Base-by-base conservation (phyloP, 352 stramenopile genomes). In the Phytophthora idaei region DNA sequence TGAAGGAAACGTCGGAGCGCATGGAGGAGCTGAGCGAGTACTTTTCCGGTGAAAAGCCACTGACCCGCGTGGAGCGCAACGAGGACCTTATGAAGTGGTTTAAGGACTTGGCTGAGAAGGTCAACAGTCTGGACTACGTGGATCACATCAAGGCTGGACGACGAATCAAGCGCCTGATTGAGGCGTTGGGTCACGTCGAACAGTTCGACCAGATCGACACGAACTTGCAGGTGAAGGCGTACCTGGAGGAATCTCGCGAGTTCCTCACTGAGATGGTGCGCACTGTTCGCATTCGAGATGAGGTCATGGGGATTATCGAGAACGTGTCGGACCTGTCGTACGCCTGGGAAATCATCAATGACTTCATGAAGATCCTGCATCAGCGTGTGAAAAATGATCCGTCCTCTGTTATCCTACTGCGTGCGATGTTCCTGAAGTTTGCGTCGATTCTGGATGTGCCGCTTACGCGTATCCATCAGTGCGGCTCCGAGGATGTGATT, bases 151-250 rank as follows among this genome's bases (percentile, higher is more conserved):
- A 98, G 48, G 93, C 92, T 44, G 95, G 95, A 6, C 86, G 95
- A 8, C 94, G 93, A 53, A 98, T 98, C 73, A 98, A 98, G 73
- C 89, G 94, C 4, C 76, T 98, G 9, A 97, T 98, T 50, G 81
- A 96, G 69, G 95, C 93, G 0, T 75, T 99, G 53, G 87, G 92
- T 21, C 93, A 98, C 55, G 92, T 98, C n/a, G 94, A 98, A 69
- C 89, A 97, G 66, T 98, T 98, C 77, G 95, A 99, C 64, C 88
- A 98, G 62, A 96, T 99, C 50, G 96, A 98, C 51, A 97, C 92
- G 25, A 97, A 97, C 58, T 64, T 98, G 31, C 93, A 98, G 46
- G 91, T 98, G n/a, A 98, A 98, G 71, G 87, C 93, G 15, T 98
- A 98, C 54, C 68, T 98, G 14, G 79, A 90, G 42, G 93, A 98